Percentiles rank a stretch among this genome's conserved stretches.
Evolutionary conservation across 1,284 basidiomycete species (phyloP).

Genomic region (Agaricales sp.): DNA sequence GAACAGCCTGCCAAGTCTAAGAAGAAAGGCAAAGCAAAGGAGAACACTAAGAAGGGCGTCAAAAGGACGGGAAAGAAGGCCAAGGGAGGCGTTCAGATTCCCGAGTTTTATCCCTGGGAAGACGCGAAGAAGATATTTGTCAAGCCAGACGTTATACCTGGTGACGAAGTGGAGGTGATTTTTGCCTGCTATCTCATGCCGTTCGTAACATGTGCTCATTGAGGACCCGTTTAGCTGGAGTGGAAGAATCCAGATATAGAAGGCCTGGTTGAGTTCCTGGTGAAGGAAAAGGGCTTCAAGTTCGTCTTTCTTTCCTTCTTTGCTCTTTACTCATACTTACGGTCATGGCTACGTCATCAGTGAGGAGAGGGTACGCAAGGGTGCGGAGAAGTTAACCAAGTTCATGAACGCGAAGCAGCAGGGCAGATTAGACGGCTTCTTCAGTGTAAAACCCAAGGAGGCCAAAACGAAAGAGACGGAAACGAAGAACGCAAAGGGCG

Average conservation of each 20-base stretch:
- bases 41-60: background rate
- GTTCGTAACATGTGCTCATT: background rate
- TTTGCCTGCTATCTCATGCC: background rate
- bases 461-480: constrained; percentile 22
- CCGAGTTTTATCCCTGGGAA: constrained; percentile 95
- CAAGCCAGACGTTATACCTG: constrained; percentile 82
- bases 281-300: constrained; percentile 96
- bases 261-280: constrained; percentile 90
- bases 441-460: constrained; percentile 60
- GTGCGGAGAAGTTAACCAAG: constrained; percentile 87
- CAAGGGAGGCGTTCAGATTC: constrained; percentile 70
- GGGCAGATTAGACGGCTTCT: constrained; percentile 93
- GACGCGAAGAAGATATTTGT: constrained; percentile 88
- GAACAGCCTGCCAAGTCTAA: constrained; percentile 10
- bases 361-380: constrained; percentile 93
- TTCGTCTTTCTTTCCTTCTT: constrained; percentile 26
- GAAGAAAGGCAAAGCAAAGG: background rate
- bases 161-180: constrained; percentile 75
- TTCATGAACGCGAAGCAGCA: constrained; percentile 90
- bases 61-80: constrained; percentile 40
- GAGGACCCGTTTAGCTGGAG: constrained; percentile 53
- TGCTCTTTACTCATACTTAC: constrained; percentile 4
- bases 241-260: constrained; percentile 94
- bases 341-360: constrained; percentile 28
- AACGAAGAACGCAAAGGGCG: constrained; percentile 27